Base-by-base conservation (phyloP, 2,329 filamentous ascomycete genomes). In the Pseudogymnoascus sp. region DNA sequence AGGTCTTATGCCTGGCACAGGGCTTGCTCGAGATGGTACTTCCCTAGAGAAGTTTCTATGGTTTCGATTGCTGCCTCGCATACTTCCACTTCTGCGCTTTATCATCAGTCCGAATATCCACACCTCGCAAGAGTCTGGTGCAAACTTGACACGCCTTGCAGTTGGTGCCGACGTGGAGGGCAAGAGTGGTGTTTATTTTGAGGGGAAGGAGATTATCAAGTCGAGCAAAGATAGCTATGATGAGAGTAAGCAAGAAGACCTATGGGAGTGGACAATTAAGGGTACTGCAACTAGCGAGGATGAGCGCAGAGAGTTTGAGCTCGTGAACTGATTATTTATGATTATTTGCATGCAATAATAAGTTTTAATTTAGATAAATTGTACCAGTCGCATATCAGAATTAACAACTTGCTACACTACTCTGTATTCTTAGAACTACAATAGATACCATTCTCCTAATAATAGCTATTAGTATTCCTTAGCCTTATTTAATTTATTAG, bases 181-280 rank as follows among this genome's bases (percentile, higher is more conserved):
- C 0, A 70, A 72, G 1, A 76, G 69, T 62, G 79, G 75, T 0
- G 71, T 70, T 47, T 82, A 82, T 67, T 81, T 74, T 69, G 77
- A 82, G 67, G 77, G 73, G 0, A 65, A 60, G 44, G 75, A 73
- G 66, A 67, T 74, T 65, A 77, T 77, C 14, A 68, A 70, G 64
- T 77, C 74, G 7, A 80, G 79, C 65, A 69, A 69, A 18, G 75
- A 73, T 42, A 82, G 78, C 65, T 77, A 78, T 64, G 73, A 77
- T 59, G 70, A 74, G 68, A 66, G 62, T 23, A 79, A 79, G 67
- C 80, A 82, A 68, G 76, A 82, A 14, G 78, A 81, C 65, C 65
- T 81, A 33, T 81, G 77, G 77, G 62, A 70, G 23, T 82, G 79
- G 79, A 82, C 79, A 8, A 69, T 79, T 12, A 70, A 73, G 31